Evolutionary conservation across 257 asterid species (phyloP), one percentile per base, ranked within the genome.

Genomic region (Solanum sejunctum): DNA sequence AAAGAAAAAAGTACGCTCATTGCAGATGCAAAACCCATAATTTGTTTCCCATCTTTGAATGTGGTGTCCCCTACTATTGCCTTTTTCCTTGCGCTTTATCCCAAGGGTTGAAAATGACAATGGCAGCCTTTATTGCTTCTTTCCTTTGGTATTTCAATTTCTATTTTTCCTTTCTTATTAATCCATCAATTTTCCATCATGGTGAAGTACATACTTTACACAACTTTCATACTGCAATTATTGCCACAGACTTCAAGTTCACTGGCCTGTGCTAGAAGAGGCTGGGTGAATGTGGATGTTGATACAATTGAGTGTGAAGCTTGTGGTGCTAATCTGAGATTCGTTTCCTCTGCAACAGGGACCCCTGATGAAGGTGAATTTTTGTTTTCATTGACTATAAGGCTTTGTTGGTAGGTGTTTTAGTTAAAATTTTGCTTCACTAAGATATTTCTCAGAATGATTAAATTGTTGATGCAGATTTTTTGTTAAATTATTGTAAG

Each of bases 201-300:
- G 83, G 36, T 72, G 57, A 72, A n/a, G 36, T 78, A 23, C 66
- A 28, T 77, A 52, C 49, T 78, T 23, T 78, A 26, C 66, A 52
- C 18, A 5, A 78, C 83, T 71, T 66, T 84, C 60, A 64, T 43
- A 81, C 82, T 87, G 80, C 84, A 71, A 67, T 84, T 73, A 67
- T 69, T 88, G 57, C 80, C 80, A 81, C 92, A 97, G 99, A 96
- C 96, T 88, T 97, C 96, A 85, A 91, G 95, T 87, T 94, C 98
- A 47, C 88, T 94, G 90, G 93, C 98, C 39, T 97, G 99, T 88
- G 99, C 99, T 87, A 90, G 98, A 89, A 97, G 96, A 91, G 99
- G 99, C 88, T 97, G 99, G 99, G 97, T 94, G 83, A 97, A 95
- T 89, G 94, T 92, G 87, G 94, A 87, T 88, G 93, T 88, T 90